phyloP scores from a whole-genome alignment of 164 flowering plant genomes.

The Tetrastigma voinierianum region DNA sequence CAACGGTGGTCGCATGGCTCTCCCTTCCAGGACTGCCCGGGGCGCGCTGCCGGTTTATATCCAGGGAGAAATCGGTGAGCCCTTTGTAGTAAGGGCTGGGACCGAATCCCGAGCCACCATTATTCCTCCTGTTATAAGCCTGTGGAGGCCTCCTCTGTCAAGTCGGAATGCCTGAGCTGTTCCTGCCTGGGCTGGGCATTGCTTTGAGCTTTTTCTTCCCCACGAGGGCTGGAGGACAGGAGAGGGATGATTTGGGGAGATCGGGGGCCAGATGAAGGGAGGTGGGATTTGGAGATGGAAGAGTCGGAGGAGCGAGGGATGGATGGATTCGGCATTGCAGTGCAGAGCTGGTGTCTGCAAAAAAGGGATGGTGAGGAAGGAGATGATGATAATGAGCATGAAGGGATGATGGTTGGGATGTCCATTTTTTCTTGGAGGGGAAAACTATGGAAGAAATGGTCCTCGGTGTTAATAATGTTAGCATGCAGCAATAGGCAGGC shows the following conservation, averaged over 20 bases:
- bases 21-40: slow-evolving; percentile 25
- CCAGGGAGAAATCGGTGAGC: slow-evolving; percentile 29
- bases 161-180: slow-evolving; percentile 7
- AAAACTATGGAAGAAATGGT: too few relatives aligned
- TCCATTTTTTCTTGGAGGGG: too few relatives aligned
- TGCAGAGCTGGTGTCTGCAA: background rate
- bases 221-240: background rate
- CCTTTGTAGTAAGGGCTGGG: slow-evolving; percentile 44
- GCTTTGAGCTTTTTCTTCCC: background rate
- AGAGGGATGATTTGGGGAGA: background rate
- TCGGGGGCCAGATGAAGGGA: background rate
- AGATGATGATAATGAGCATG: too few relatives aligned
- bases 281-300: background rate
- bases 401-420: too few relatives aligned
- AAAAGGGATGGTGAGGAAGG: too few relatives aligned
- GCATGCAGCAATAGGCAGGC: too few relatives aligned
- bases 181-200: background rate
- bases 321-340: slow-evolving; percentile 12
- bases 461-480: too few relatives aligned
- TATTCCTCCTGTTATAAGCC: slow-evolving; percentile 22
- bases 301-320: slow-evolving; percentile 5
- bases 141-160: slow-evolving; percentile 31
- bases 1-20: slow-evolving; percentile 14
- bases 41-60: slow-evolving; percentile 11
- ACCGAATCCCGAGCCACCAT: background rate